Percentiles rank a stretch among this genome's conserved stretches.
phyloP scores from a whole-genome alignment of 2,329 filamentous ascomycete species.

The Aspergillus sojae region DNA sequence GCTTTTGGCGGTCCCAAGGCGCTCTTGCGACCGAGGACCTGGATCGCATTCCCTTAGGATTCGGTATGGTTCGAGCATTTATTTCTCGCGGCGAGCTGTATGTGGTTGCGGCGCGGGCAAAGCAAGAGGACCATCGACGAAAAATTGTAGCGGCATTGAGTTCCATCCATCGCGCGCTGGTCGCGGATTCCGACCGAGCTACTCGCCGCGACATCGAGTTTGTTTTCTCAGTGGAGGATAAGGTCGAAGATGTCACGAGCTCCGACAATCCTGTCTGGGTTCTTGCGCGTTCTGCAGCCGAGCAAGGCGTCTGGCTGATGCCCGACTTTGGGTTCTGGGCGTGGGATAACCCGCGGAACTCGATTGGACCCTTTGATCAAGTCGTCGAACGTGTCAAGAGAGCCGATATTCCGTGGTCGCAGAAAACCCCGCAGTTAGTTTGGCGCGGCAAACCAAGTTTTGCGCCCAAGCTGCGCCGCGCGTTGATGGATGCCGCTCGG shows the following conservation, averaged over 20 bases:
- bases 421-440: conserved; percentile 48
- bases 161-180: conserved; percentile 53
- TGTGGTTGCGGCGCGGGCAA: conserved; percentile 32
- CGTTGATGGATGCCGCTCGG: conserved; percentile 42
- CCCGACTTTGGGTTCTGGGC: conserved; percentile 57
- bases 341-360: conserved; percentile 45
- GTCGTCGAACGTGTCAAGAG: conserved; percentile 36
- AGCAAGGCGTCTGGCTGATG: conserved; percentile 53
- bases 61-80: conserved; percentile 39
- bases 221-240: conserved; percentile 47
- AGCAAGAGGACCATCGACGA: conserved; percentile 40
- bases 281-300: conserved; percentile 42
- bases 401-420: conserved; percentile 32
- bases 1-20: conserved; percentile 32
- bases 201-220: conserved; percentile 51
- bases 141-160: conserved; percentile 48
- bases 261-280: conserved; percentile 45
- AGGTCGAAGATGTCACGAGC: conserved; percentile 46
- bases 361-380: conserved; percentile 40
- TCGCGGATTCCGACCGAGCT: conserved; percentile 36
- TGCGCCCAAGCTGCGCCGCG: conserved; percentile 43
- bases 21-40: conserved; percentile 30
- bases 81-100: conserved; percentile 38
- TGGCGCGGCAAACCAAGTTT: conserved; percentile 53
- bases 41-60: conserved; percentile 29